Evolutionary conservation across 2,329 filamentous ascomycete species (phyloP).

Genomic region (Pyricularia grisea): DNA sequence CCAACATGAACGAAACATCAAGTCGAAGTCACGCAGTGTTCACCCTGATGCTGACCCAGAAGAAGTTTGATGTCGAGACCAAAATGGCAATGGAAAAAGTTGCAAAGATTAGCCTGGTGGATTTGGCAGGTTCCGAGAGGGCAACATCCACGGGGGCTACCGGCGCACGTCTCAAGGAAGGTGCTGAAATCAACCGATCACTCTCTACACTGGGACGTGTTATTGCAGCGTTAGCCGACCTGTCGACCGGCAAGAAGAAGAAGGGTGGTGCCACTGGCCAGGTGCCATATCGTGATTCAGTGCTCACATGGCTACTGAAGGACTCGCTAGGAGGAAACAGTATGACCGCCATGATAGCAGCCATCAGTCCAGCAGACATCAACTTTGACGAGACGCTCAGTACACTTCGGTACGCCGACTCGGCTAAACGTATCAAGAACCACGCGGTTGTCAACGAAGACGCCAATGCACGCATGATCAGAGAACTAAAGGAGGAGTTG

Average conservation of each 20-base stretch:
- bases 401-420: constrained; percentile 92
- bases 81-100: constrained; percentile 95
- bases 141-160: constrained; percentile 95
- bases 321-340: constrained; percentile 93
- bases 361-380: constrained; percentile 76
- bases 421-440: constrained; percentile 94
- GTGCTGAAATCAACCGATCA: constrained; percentile 98
- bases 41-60: constrained; percentile 96
- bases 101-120: constrained; percentile 87
- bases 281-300: constrained; percentile 89
- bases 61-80: constrained; percentile 93
- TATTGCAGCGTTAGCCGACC: constrained; percentile 78
- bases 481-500: constrained; percentile 93
- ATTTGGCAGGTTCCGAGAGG: constrained; percentile 88
- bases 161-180: constrained; percentile 80
- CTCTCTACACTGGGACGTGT: constrained; percentile 91
- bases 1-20: constrained; percentile 99
- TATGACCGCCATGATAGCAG: constrained; percentile 99
- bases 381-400: constrained; percentile 90
- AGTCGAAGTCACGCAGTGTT: constrained; percentile 96
- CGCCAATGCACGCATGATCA: constrained; percentile 96
- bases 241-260: constrained; percentile 46
- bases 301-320: constrained; percentile 78
- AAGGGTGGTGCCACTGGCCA: constrained; percentile 15
- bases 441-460: constrained; percentile 95